Conservation (phyloP, 2,329 filamentous ascomycete species). For the Fusarium musae region DNA sequence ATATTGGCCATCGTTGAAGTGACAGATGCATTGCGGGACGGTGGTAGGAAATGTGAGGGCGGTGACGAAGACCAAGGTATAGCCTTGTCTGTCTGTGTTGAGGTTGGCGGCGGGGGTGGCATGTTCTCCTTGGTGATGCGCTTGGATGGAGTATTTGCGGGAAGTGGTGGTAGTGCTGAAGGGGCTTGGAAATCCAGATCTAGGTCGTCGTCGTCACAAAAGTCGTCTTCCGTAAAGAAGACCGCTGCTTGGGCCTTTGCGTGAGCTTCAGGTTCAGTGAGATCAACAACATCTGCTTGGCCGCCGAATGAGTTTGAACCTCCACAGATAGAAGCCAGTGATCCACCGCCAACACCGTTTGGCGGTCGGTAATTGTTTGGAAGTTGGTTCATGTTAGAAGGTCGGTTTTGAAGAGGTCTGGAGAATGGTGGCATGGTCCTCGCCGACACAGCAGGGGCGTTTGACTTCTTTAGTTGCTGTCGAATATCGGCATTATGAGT, state of each 20-base stretch:
- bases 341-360: constrained; percentile 31
- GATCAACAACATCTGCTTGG: constrained; percentile 48
- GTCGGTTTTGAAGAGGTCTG: constrained; percentile 44
- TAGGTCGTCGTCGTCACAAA: constrained; percentile 84
- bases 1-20: constrained; percentile 35
- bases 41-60: constrained; percentile 58
- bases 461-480: constrained; percentile 61
- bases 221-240: constrained; percentile 82
- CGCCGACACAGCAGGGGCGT: constrained; percentile 53
- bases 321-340: constrained; percentile 56
- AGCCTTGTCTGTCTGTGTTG: constrained; percentile 41
- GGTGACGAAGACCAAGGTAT: constrained; percentile 81
- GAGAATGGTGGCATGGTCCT: constrained; percentile 48
- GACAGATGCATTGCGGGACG: constrained; percentile 37
- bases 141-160: constrained; percentile 34
- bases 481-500: constrained; percentile 59
- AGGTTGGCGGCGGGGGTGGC: constrained; percentile 45
- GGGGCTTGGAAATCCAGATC: constrained; percentile 75
- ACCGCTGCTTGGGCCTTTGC: constrained; percentile 53
- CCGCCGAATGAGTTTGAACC: constrained; percentile 60
- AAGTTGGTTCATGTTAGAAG: constrained; percentile 49
- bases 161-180: constrained; percentile 57
- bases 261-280: constrained; percentile 46
- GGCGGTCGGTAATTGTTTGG: constrained; percentile 19
- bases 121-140: constrained; percentile 40